Evolutionary conservation across 1,284 basidiomycete genomes (phyloP), one percentile per base, ranked within the genome.

Genomic region (Cryptococcus wingfieldii): DNA sequence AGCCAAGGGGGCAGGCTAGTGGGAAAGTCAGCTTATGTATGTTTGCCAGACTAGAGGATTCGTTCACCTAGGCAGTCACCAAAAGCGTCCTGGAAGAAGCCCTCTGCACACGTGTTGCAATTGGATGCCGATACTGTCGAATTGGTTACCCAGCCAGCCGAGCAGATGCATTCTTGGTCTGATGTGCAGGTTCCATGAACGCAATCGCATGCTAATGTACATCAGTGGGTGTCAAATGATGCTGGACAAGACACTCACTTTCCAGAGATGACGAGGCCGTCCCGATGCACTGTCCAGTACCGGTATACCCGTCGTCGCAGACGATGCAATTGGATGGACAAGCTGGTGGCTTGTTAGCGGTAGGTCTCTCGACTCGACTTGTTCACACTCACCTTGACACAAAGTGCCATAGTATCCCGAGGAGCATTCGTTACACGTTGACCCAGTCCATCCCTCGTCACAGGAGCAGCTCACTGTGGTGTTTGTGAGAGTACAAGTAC

Each of bases 1-100:
- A 77, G 4, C 74, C 75, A 0, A 73, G 62, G 0, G 77, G 76
- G 59, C 78, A 80, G 4, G 75, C 79, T 77, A 61, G 5, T 23
- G 23, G 54, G 49, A 42, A 1, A 18, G n/a, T 46, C 34, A 38
- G 38, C 38, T 37, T 18, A 9, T n/a, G 16, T 18, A 9, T n/a
- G 16, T 25, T 0, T 27, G 18, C 23, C 38, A 44, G 18, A 12
- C n/a, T 31, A 44, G 18, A 10, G 42, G 44, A 23, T 37, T 14
- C n/a, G 60, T 72, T 51, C 42, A 76, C 78, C 74, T 5, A 65
- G 55, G 49, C 78, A 79, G 43, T 77, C 68, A 0, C 70, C 74
- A 0, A 51, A 42, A 1, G 49, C 19, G n/a, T 66, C 62, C 19
- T 62, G 53, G 55, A 66, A 77, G 58, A 76, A 80, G 0, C 79